Evolutionary conservation across 2,329 filamentous ascomycete species (phyloP), one percentile per base, ranked within the genome.

Genomic region (Thermomyces lanuginosus): DNA sequence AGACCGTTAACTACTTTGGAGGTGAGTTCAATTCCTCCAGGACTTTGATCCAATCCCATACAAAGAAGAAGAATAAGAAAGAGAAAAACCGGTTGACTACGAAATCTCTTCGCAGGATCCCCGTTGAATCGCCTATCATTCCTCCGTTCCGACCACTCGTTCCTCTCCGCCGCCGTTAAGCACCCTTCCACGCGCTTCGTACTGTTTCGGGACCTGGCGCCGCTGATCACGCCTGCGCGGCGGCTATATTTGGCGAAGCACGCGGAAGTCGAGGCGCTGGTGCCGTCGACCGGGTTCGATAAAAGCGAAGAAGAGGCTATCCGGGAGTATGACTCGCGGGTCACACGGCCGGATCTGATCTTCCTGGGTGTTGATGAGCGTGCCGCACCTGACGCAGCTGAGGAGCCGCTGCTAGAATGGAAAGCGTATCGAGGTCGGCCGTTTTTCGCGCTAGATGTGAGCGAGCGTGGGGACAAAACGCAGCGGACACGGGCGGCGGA

Each of bases 361-460:
- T 93, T 95, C 47, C 58, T 95, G 15, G 86, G 86, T 0, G 54
- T 93, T 24, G 72, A 92, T 39, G 82, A 92, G 48, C 24, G 22
- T 17, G 16, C 29, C 1, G 16, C 26, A 8, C 25, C 16, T 14
- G 55, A 51, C 24, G 51, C 50, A 6, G 19, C 12, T 14, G 58
- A 59, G 25, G 51, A 63, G 18, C 43, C 41, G 23, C 45, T 41
- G 10, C 35, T 60, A 27, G 32, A 44, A 3, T 54, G 48, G 43
- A 70, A 71, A 24, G 61, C 63, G 27, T 91, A 92, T 48, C 67
- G 62, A 17, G 89, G 86, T 3, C 64, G 66, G 25, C 84, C 89
- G 1, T 91, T 74, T 55, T 98, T 95, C 47, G 86, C 84, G 1
- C 52, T 98, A 8, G 89, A 95, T 48, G 67, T 92, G 11, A 91